Evolutionary conservation across 441 rosid species (phyloP), one percentile per base, ranked within the genome.

Genomic region (Aquilaria agallochum): DNA sequence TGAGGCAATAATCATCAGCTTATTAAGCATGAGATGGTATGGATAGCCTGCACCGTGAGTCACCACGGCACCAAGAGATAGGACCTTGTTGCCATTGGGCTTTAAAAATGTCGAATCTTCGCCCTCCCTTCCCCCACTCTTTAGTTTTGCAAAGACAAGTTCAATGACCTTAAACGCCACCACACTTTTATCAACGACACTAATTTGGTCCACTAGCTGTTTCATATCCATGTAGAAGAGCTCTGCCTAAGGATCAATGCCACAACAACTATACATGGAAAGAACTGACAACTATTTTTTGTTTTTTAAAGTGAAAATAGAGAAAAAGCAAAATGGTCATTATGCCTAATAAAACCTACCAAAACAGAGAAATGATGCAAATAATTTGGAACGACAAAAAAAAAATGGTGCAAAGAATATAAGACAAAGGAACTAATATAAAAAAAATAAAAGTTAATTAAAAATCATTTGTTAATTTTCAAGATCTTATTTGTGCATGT

Each of bases 161-260:
- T 67, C 66, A 40, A 58, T 50, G 80, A 75, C 70, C 80, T 80
- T 45, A 68, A 57, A 11, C 78, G 73, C 20, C 75, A 80, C 2
- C 78, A 70, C 67, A 56, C 15, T 58, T 44, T 59, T 2, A 47
- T 14, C n/a, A 52, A 48, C 68, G 67, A 54, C 58, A 6, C 31
- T 45, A 30, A 1, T 32, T 53, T 14, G 50, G 61, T 81, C 59
- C 80, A 82, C 53, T 72, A 77, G 59, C 78, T 82, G 50, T 74
- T 78, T 6, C 73, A 56, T 64, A 73, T 82, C 71, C 87, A 84
- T 4, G 77, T 82, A 4, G 82, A 75, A 56, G 87, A 82, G 74
- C 80, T 82, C 30, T 78, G 84, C 9, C 80, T 11, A 84, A 79
- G 66, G 80, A 79, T 57, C 74, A 67, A 54, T 72, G 58, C 14